These are phyloP conservation scores for Peziza echinospora DNA, from an alignment of 495 filamentous ascomycete genomes.

Conservation along the genomic window DNA sequence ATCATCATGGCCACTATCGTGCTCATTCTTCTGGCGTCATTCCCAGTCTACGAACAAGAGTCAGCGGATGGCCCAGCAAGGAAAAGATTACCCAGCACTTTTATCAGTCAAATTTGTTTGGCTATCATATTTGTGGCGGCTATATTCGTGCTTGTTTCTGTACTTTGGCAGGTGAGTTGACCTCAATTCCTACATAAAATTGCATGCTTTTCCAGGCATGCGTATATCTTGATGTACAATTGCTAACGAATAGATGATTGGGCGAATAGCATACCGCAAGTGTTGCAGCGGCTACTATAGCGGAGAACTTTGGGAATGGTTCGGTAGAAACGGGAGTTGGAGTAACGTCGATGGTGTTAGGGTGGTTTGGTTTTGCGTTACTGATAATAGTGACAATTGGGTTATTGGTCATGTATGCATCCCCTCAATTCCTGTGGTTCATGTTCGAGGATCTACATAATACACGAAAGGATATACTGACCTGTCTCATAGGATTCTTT, in stretches of 20 bases:
- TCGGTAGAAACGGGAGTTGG: slow-evolving; percentile 75
- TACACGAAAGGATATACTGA: not conserved
- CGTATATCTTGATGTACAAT: too few species aligned
- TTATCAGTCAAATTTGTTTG: slow-evolving; percentile 51
- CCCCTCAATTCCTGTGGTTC: not conserved
- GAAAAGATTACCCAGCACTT: slow-evolving; percentile 51
- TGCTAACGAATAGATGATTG: slow-evolving; percentile 34
- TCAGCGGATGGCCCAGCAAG: slow-evolving; percentile 39
- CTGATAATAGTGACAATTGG: slow-evolving; percentile 88
- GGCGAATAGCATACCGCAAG: slow-evolving; percentile 66
- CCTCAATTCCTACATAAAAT: too few species aligned
- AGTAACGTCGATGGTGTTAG: slow-evolving; percentile 79
- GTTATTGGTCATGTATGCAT: slow-evolving; percentile 53
- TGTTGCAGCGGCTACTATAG: slow-evolving; percentile 77
- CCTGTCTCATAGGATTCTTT: slow-evolving; percentile 17
- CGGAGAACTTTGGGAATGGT: slow-evolving; percentile 87
- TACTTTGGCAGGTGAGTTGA: slow-evolving; percentile 37
- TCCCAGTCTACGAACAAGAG: slow-evolving; percentile 61
- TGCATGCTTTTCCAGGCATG: too few species aligned
- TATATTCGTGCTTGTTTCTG: slow-evolving; percentile 57
- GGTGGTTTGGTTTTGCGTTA: slow-evolving; percentile 87
- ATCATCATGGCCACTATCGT: slow-evolving; percentile 62
- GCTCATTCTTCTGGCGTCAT: slow-evolving; percentile 53
- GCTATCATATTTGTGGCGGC: slow-evolving; percentile 61
- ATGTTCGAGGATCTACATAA: not conserved